These are phyloP conservation scores for Xylaria digitata DNA, from an alignment of 2,329 filamentous ascomycete genomes.

Conservation along the genomic window DNA sequence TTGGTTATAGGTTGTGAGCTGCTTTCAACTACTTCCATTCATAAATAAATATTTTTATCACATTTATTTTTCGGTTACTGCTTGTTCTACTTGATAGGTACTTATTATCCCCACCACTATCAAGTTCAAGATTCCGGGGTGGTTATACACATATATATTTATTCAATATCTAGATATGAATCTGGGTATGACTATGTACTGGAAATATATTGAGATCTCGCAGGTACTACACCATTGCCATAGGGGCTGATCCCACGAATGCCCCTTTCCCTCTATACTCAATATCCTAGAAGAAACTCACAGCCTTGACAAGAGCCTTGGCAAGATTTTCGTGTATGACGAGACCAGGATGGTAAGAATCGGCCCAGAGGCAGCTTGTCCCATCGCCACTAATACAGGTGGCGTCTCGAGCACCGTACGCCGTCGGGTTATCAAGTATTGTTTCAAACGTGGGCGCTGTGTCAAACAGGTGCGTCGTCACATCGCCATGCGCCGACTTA, in stretches of 20 bases:
- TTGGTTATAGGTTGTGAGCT: background rate
- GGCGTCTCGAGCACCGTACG: slow-evolving; percentile 40
- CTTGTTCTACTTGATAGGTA: too few species aligned
- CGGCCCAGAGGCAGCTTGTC: slow-evolving; percentile 39
- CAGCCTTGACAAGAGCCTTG: slow-evolving; percentile 32
- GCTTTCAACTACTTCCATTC: background rate
- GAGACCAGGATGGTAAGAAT: slow-evolving; percentile 39
- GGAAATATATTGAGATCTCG: background rate
- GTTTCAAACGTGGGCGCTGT: slow-evolving; percentile 36
- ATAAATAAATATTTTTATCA: too few species aligned
- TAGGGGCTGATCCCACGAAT: background rate
- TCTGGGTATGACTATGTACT: background rate
- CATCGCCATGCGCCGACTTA: slow-evolving; percentile 27
- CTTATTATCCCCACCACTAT: too few species aligned
- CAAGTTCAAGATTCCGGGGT: too few species aligned
- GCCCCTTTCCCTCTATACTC: background rate
- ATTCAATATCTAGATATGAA: background rate
- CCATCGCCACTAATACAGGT: slow-evolving; percentile 39
- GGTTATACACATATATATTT: too few species aligned
- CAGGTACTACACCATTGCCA: background rate
- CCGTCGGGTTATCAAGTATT: slow-evolving; percentile 38
- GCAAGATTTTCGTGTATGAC: slow-evolving; percentile 39
- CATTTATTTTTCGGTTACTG: too few species aligned
- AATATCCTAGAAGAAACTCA: slow-evolving; percentile 37
- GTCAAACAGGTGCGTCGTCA: slow-evolving; percentile 38